Conservation (phyloP, 2,329 filamentous ascomycete genomes). For the Teratosphaeria zuluensis region DNA sequence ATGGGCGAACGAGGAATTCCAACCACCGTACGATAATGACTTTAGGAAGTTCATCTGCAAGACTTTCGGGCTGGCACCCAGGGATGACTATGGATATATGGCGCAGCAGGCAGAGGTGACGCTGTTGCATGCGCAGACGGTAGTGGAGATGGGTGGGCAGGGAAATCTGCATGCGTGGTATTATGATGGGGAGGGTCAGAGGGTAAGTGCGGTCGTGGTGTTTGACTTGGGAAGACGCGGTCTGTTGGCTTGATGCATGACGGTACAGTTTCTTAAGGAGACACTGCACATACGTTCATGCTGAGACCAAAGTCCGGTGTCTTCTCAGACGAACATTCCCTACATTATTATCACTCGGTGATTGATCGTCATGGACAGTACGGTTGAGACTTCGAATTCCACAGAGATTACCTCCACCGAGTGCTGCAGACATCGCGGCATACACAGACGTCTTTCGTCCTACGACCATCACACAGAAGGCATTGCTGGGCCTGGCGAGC, state of each 20-base stretch:
- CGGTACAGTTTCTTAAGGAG: too few relatives aligned
- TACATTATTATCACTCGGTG: too few relatives aligned
- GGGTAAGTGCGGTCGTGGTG: conserved; percentile 21
- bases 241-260: not conserved
- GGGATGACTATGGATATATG: conserved; percentile 42
- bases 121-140: conserved; percentile 40
- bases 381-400: conserved; percentile 4
- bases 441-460: conserved; percentile 60
- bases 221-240: too few relatives aligned
- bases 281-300: too few relatives aligned
- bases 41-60: conserved; percentile 38
- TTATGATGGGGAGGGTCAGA: conserved; percentile 21
- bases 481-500: conserved; percentile 52
- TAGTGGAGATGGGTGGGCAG: conserved; percentile 37
- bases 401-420: conserved; percentile 31
- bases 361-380: conserved; percentile 1
- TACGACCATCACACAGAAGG: conserved; percentile 48
- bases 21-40: conserved; percentile 32
- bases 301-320: not conserved
- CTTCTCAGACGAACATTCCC: too few relatives aligned
- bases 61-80: conserved; percentile 36
- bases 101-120: conserved; percentile 41
- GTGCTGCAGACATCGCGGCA: conserved; percentile 50
- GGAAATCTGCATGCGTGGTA: conserved; percentile 45
- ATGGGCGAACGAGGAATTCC: conserved; percentile 31